These are phyloP conservation scores for Neopestalotiopsis sp. DNA, from an alignment of 2,329 filamentous ascomycete species.

Conservation along the genomic window DNA sequence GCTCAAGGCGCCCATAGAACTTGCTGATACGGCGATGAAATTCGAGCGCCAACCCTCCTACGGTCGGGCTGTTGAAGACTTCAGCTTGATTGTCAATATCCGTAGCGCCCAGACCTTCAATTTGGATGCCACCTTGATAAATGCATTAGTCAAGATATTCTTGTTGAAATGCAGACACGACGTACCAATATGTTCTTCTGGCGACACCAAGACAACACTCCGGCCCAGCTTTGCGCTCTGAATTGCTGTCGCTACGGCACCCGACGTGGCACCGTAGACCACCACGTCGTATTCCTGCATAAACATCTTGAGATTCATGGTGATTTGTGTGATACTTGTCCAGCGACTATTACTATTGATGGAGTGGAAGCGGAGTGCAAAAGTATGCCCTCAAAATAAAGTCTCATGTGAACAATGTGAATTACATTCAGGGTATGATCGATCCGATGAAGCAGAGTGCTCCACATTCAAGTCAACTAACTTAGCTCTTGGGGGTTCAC, in stretches of 20 bases:
- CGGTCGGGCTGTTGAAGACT: constrained; percentile 24
- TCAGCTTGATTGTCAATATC: constrained; percentile 29
- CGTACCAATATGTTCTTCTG: constrained; percentile 23
- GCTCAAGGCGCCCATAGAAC: constrained; percentile 24
- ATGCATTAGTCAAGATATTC: background rate
- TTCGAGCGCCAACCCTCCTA: constrained; percentile 25
- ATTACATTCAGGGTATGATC: background rate
- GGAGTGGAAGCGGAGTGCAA: background rate
- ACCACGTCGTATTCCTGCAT: constrained; percentile 23
- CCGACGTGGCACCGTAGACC: constrained; percentile 27
- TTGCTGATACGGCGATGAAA: constrained; percentile 27
- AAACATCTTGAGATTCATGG: constrained; percentile 3
- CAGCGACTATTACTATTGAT: background rate
- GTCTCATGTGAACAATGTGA: background rate
- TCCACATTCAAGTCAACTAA: background rate
- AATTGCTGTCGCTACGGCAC: constrained; percentile 24
- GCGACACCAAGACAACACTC: constrained; percentile 22
- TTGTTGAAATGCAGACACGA: background rate
- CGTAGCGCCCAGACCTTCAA: constrained; percentile 29
- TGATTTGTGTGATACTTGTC: background rate
- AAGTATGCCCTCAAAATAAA: background rate
- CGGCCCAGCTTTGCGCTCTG: constrained; percentile 25
- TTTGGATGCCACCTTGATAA: constrained; percentile 23
- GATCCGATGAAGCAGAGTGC: background rate
- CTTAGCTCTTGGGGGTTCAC: too few species aligned